These are phyloP conservation scores for Chimonanthus salicifolius DNA, from an alignment of 164 flowering plant genomes.

Conservation along the genomic window DNA sequence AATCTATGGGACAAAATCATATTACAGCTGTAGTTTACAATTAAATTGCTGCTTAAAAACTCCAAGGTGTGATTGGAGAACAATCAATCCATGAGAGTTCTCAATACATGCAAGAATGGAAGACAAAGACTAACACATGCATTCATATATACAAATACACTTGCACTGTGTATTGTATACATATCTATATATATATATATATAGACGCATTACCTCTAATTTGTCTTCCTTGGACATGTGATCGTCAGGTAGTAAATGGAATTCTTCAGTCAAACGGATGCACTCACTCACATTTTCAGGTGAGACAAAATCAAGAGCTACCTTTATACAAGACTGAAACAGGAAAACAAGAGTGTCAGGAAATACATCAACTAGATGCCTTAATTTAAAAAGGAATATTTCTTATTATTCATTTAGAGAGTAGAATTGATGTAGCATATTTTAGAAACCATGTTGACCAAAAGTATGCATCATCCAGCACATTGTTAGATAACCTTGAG, in stretches of 20 bases:
- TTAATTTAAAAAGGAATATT: no score
- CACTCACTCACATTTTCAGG: conserved; percentile 74
- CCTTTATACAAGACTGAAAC: conserved; percentile 78
- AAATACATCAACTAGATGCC: not conserved
- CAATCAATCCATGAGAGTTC: not conserved
- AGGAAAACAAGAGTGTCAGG: not conserved
- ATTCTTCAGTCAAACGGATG: conserved; percentile 58
- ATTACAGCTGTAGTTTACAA: not conserved
- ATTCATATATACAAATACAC: not conserved
- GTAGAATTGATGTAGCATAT: not conserved
- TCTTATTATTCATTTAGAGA: no score
- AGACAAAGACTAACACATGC: not conserved
- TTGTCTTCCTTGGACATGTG: conserved; percentile 77
- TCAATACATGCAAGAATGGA: not conserved
- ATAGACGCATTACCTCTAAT: conserved; percentile 49
- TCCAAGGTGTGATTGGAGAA: no score
- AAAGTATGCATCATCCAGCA: not conserved
- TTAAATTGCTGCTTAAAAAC: not conserved
- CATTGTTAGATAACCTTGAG: conserved; percentile 45
- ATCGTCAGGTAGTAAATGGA: conserved; percentile 57
- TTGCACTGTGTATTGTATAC: not conserved
- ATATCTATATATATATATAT: no score
- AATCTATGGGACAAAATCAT: not conserved
- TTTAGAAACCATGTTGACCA: not conserved
- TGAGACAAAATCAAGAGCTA: conserved; percentile 79